phyloP scores from a whole-genome alignment of 768 basidiomycete species.

The Lactarius quietus region DNA sequence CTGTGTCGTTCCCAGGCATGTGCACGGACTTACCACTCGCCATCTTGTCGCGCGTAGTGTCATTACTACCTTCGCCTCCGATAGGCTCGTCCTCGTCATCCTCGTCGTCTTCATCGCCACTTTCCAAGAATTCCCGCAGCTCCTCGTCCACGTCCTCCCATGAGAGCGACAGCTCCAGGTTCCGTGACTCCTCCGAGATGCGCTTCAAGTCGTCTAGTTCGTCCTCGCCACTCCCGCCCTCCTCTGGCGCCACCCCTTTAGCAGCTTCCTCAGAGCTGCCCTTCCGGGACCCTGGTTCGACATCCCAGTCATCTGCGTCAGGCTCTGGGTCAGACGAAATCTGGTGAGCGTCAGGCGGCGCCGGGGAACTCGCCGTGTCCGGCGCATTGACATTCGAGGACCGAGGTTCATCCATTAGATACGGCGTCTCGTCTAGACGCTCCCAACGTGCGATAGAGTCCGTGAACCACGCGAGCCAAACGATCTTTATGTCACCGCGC shows the following conservation, averaged over 20 bases:
- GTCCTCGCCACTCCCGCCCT: constrained; percentile 21
- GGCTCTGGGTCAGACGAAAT: constrained; percentile 66
- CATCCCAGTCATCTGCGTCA: constrained; percentile 66
- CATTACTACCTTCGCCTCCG: constrained; percentile 39
- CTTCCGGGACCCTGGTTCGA: constrained; percentile 33
- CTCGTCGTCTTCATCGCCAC: constrained; percentile 30
- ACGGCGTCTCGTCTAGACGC: constrained; percentile 72
- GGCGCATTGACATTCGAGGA: constrained; percentile 35
- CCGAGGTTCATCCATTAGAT: constrained; percentile 61
- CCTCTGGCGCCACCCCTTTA: constrained; percentile 24
- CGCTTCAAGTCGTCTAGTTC: constrained; percentile 25
- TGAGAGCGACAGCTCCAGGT: constrained; percentile 17
- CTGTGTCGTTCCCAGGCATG: constrained; percentile 49
- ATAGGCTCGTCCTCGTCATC: constrained; percentile 34
- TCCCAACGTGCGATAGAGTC: constrained; percentile 89
- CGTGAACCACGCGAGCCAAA: constrained; percentile 87
- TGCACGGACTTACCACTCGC: constrained; percentile 22
- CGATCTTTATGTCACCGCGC: constrained; percentile 75
- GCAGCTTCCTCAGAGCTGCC: constrained; percentile 25
- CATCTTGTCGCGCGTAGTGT: constrained; percentile 21
- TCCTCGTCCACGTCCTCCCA: constrained; percentile 26
- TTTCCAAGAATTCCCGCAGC: constrained; percentile 21
- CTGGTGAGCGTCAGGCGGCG: constrained; percentile 45
- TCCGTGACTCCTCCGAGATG: constrained; percentile 18
- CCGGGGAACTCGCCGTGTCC: constrained; percentile 38